Evolutionary conservation across 208 protist species (phyloP).

Genomic region (Leishmania mexicana): DNA sequence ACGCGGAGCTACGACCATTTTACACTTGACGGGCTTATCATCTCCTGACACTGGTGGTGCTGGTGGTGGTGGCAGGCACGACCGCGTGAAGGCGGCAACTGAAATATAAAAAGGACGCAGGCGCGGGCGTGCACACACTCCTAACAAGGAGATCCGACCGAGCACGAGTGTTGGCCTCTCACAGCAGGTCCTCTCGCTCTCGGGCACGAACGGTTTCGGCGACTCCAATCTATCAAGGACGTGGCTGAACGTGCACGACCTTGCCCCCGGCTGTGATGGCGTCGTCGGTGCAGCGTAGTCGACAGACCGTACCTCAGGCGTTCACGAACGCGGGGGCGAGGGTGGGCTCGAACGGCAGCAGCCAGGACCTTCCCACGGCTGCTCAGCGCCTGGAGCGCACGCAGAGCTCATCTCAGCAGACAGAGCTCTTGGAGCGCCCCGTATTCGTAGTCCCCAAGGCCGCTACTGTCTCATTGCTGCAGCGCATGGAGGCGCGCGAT

Average conservation of each 20-base stretch:
- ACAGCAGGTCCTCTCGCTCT: background rate
- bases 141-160: background rate
- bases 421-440: background rate
- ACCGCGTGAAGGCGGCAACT: background rate
- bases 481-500: background rate
- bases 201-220: background rate
- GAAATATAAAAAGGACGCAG: background rate
- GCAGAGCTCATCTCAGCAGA: background rate
- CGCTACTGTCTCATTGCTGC: background rate
- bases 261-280: slow-evolving; percentile 1
- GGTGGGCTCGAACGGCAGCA: background rate
- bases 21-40: background rate
- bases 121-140: background rate
- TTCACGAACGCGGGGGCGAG: background rate
- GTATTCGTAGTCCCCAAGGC: background rate
- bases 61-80: background rate
- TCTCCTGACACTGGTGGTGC: background rate
- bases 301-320: slow-evolving; percentile 9
- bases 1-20: background rate
- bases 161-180: background rate
- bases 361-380: background rate
- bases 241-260: background rate
- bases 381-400: background rate
- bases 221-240: background rate
- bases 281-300: slow-evolving; percentile 16